Percentiles rank a stretch among this genome's conserved stretches.
phyloP scores from a whole-genome alignment of 805 yeast genomes.

The Blastobotrys americana region DNA sequence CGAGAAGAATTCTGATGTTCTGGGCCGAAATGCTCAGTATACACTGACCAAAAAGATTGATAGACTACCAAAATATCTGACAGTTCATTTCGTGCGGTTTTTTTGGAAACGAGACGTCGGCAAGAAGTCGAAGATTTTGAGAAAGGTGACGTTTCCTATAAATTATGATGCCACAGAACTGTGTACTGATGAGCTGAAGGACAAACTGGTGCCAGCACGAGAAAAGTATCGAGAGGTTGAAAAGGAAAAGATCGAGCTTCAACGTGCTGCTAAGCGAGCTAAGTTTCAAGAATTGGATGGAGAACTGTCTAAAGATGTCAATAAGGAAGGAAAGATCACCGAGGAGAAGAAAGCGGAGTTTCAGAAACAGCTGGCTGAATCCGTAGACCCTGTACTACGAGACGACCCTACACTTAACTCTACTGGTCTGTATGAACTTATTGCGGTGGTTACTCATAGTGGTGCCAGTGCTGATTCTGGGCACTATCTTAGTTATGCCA shows the following conservation, averaged over 20 bases:
- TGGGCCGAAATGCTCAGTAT: slow-evolving; percentile 66
- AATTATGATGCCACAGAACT: slow-evolving; percentile 73
- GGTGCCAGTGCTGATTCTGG: slow-evolving; percentile 97
- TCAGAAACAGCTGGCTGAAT: slow-evolving; percentile 22
- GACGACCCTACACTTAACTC: slow-evolving; percentile 63
- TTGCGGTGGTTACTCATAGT: slow-evolving; percentile 81
- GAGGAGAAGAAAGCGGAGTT: slow-evolving; percentile 22
- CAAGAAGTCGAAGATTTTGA: slow-evolving; percentile 85
- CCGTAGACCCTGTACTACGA: slow-evolving; percentile 37
- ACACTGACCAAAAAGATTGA: slow-evolving; percentile 53
- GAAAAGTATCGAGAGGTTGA: slow-evolving; percentile 72
- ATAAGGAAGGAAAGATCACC: slow-evolving; percentile 28
- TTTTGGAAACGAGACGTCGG: slow-evolving; percentile 91
- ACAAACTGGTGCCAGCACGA: slow-evolving; percentile 59
- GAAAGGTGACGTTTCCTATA: slow-evolving; percentile 93
- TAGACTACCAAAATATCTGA: slow-evolving; percentile 77
- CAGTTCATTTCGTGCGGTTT: slow-evolving; percentile 89
- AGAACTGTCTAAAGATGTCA: slow-evolving; percentile 33
- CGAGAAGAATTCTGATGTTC: slow-evolving; percentile 66
- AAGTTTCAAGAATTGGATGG: slow-evolving; percentile 32
- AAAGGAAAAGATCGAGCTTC: slow-evolving; percentile 63
- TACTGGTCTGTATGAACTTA: slow-evolving; percentile 76
- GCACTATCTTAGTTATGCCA: slow-evolving; percentile 87
- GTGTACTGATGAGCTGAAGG: slow-evolving; percentile 68
- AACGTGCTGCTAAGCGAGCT: slow-evolving; percentile 64